Evolutionary conservation across 2,329 filamentous ascomycete genomes (phyloP).

Genomic region (Hypoxylon sp.): DNA sequence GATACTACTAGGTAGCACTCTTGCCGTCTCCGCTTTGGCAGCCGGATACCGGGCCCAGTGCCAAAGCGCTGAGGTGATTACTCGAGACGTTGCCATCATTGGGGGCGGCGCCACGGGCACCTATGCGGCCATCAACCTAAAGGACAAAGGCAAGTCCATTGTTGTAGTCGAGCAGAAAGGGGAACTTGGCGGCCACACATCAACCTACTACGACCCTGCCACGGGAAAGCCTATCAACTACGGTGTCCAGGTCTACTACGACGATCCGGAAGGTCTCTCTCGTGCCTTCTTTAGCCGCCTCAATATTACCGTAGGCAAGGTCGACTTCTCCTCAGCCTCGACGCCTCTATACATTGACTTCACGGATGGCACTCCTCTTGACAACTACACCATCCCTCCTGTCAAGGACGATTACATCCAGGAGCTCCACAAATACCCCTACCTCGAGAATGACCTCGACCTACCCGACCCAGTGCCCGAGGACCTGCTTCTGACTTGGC

Average conservation of each 20-base stretch:
- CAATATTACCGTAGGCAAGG: slow-evolving; percentile 57
- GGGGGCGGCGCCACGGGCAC: slow-evolving; percentile 46
- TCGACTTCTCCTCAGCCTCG: slow-evolving; percentile 9
- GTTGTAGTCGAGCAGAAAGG: slow-evolving; percentile 43
- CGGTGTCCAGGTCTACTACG: slow-evolving; percentile 44
- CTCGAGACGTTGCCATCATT: slow-evolving; percentile 44
- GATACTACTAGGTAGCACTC: slow-evolving; percentile 3
- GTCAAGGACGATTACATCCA: slow-evolving; percentile 30
- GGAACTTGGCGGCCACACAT: slow-evolving; percentile 44
- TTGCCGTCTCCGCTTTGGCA: slow-evolving; percentile 24
- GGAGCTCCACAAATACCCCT: slow-evolving; percentile 42
- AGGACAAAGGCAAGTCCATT: slow-evolving; percentile 39
- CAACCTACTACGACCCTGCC: slow-evolving; percentile 45
- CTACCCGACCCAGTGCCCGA: slow-evolving; percentile 39
- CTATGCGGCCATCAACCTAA: slow-evolving; percentile 45
- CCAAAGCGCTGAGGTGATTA: slow-evolving; percentile 33
- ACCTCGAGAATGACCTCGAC: slow-evolving; percentile 32
- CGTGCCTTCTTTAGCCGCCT: slow-evolving; percentile 64
- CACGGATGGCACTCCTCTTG: slow-evolving; percentile 23
- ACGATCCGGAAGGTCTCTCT: slow-evolving; percentile 49
- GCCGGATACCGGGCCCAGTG: slow-evolving; percentile 8
- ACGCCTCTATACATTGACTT: slow-evolving; percentile 39
- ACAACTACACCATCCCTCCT: slow-evolving; percentile 26
- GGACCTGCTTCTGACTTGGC: slow-evolving; percentile 41
- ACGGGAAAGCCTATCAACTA: slow-evolving; percentile 45